Conservation (phyloP, 2,329 filamentous ascomycete species). For the Arthrobotrys pseudoclavata region DNA sequence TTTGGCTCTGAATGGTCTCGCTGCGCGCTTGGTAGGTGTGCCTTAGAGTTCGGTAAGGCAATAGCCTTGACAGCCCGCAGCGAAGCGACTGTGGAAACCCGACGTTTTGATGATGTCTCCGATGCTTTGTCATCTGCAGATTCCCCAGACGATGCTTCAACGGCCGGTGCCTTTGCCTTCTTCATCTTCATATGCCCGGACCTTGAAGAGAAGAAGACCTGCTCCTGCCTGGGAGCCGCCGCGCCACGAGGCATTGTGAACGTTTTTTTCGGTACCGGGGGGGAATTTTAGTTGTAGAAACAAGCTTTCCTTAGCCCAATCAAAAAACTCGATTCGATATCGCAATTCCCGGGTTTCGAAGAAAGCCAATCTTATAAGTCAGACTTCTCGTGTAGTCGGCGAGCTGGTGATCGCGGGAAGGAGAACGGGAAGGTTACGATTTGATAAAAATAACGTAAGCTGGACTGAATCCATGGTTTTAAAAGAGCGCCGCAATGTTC, state of each 20-base stretch:
- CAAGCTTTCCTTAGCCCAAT: slow-evolving; percentile 17
- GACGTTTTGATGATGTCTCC: slow-evolving; percentile 40
- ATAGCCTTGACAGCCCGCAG: slow-evolving; percentile 42
- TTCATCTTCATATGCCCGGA: slow-evolving; percentile 50
- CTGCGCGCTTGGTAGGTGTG: slow-evolving; percentile 36
- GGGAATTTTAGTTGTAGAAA: background rate
- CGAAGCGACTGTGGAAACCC: slow-evolving; percentile 55
- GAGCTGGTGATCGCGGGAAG: slow-evolving; percentile 54
- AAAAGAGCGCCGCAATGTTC: slow-evolving; percentile 33
- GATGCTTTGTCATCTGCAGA: slow-evolving; percentile 30
- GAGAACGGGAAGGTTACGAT: slow-evolving; percentile 33
- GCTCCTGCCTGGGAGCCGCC: slow-evolving; percentile 54
- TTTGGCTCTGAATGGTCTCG: slow-evolving; percentile 38
- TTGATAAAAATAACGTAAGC: slow-evolving; percentile 59
- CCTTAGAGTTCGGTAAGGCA: slow-evolving; percentile 55
- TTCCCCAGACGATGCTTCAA: slow-evolving; percentile 13
- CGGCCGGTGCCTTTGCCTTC: slow-evolving; percentile 32
- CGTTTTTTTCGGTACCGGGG: background rate
- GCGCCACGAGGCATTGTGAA: slow-evolving; percentile 51
- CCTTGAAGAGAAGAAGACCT: slow-evolving; percentile 57
- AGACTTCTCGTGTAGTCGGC: slow-evolving; percentile 33
- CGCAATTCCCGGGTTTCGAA: slow-evolving; percentile 19
- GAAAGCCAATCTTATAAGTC: slow-evolving; percentile 6
- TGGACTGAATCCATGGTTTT: slow-evolving; percentile 31
- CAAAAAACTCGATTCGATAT: slow-evolving; percentile 5